Evolutionary conservation across 169 alveolate genomes (phyloP), one percentile per base, ranked within the genome.

Genomic region (Sarcocystis neurona): DNA sequence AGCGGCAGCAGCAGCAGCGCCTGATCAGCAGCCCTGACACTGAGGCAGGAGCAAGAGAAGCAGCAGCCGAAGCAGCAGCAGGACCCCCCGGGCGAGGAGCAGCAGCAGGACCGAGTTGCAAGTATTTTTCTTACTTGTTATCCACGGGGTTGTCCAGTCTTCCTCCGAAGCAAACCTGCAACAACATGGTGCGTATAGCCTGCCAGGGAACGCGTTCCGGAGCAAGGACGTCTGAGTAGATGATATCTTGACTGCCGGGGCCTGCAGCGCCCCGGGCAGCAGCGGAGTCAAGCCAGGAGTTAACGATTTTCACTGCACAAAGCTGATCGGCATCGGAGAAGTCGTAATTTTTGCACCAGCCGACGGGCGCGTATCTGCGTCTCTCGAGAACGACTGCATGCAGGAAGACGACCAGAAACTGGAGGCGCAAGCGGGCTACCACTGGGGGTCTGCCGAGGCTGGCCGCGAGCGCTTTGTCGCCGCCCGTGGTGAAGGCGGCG

Each of bases 191-290:
- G 84, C 98, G 96, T 23, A 98, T 95, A 32, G 99, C 99, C 63
- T 96, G 99, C 99, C 99, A 98, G 20, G 99, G 99, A 37, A 98
- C 97, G 92, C 97, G 96, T 88, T 95, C 97, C 48, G 99, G 99
- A 78, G 97, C 97, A 34, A 97, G 94, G 88, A 96, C 91, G 32
- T 90, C 93, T 2, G 84, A 47, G 44, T 39, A 79, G 89, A 89
- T 70, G 89, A 20, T 74, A 79, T 47, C 80, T n/a, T n/a, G n/a
- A 82, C 47, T 91, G 88, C 88, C 93, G 91, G 58, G 80, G 82
- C 82, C 85, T 91, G 58, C 86, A 84, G 85, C 91, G 23, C 89
- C 91, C 10, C 74, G 50, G 18, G 78, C 75, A 34, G 89, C 89
- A 30, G 34, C 90, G 48, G 84, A 86, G 77, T 97, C 98, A 39